A percentile compares a stretch with the other conserved stretches of the same genome.
Conservation (phyloP, 2,329 filamentous ascomycete genomes). For the Thielaviopsis punctulata region DNA sequence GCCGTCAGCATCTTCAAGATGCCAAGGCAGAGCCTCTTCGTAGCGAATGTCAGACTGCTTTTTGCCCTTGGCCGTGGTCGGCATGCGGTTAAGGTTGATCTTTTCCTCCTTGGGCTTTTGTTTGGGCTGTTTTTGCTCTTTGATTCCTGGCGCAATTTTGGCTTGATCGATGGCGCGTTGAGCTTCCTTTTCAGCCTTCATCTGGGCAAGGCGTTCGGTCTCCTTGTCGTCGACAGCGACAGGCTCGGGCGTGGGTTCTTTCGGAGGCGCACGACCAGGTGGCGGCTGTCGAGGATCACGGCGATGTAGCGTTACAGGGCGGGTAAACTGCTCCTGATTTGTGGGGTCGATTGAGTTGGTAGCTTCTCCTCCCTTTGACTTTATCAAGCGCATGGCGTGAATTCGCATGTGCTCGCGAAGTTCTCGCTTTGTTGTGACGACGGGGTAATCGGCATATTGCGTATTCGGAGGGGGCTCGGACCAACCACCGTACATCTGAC, state of each 20-base stretch:
- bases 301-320: conserved; percentile 76
- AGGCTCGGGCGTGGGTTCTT: conserved; percentile 24
- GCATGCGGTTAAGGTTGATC: conserved; percentile 70
- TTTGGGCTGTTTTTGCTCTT: conserved; percentile 37
- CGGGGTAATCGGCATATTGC: conserved; percentile 40
- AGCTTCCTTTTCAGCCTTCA: conserved; percentile 63
- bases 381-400: conserved; percentile 67
- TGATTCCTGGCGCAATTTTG: conserved; percentile 74
- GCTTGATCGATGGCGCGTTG: conserved; percentile 76
- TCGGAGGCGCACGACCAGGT: conserved; percentile 46
- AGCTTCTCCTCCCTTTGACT: conserved; percentile 30
- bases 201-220: conserved; percentile 47
- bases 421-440: conserved; percentile 69
- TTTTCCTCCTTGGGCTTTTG: conserved; percentile 65
- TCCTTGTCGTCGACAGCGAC: conserved; percentile 37
- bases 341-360: conserved; percentile 50
- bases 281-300: conserved; percentile 62
- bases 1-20: conserved; percentile 88
- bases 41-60: conserved; percentile 61
- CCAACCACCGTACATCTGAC: conserved; percentile 38
- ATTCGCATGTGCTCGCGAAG: conserved; percentile 65
- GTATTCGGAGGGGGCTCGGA: conserved; percentile 31
- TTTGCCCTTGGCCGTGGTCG: conserved; percentile 62
- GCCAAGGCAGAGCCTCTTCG: conserved; percentile 91
- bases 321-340: conserved; percentile 62